Conservation (phyloP, 2,329 filamentous ascomycete species). For the Verticillium isaacii region DNA sequence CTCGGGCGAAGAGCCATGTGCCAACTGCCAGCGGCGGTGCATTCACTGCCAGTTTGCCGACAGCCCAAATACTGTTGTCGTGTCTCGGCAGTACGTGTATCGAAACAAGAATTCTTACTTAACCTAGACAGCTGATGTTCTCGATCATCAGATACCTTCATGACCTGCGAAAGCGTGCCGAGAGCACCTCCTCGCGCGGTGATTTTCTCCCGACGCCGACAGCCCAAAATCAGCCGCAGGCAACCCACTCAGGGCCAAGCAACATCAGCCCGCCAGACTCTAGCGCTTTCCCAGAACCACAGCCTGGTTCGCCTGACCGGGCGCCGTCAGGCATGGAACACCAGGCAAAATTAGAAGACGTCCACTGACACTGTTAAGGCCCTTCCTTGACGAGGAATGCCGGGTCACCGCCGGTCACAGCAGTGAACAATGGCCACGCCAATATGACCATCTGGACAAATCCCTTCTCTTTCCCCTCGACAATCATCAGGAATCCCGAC, state of each 20-base stretch:
- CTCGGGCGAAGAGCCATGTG: constrained; percentile 24
- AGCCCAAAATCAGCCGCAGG: constrained; percentile 2
- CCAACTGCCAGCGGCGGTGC: constrained; percentile 22
- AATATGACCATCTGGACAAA: too few species aligned
- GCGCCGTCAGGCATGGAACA: too few species aligned
- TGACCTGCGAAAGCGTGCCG: not conserved
- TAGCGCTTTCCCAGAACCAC: constrained; percentile 7
- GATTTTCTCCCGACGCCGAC: not conserved
- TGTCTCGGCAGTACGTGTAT: constrained; percentile 6
- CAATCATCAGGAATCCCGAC: too few species aligned
- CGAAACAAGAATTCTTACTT: not conserved
- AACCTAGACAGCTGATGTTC: not conserved
- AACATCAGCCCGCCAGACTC: constrained; percentile 3
- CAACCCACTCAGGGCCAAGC: constrained; percentile 9
- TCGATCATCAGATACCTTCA: not conserved
- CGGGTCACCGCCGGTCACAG: too few species aligned
- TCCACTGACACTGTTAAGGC: too few species aligned
- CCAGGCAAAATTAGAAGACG: too few species aligned
- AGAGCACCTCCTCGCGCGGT: not conserved
- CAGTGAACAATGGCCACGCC: too few species aligned
- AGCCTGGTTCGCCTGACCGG: too few species aligned
- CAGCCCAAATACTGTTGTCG: constrained; percentile 21
- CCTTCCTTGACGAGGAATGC: too few species aligned
- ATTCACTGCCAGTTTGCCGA: constrained; percentile 26
- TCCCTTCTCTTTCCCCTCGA: too few species aligned